These are phyloP conservation scores for Yamadazyma kitorensis DNA, from an alignment of 805 yeast species.

Conservation along the genomic window DNA sequence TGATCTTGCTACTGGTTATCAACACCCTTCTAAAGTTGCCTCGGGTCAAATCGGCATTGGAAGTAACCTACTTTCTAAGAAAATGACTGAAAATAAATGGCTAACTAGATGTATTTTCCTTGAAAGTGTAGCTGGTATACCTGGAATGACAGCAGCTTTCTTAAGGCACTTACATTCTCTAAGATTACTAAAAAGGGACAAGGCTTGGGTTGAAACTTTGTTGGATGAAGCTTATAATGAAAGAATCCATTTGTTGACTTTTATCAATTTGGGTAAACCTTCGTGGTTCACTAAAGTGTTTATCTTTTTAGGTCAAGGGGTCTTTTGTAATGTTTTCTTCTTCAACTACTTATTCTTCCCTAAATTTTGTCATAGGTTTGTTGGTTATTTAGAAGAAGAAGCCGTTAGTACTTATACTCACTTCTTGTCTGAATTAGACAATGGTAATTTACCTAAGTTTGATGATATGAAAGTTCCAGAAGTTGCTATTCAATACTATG, in stretches of 20 bases:
- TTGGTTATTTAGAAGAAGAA: slow-evolving; percentile 76
- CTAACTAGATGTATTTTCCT: slow-evolving; percentile 58
- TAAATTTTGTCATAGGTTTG: slow-evolving; percentile 67
- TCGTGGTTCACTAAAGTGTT: slow-evolving; percentile 52
- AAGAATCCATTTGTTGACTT: slow-evolving; percentile 72
- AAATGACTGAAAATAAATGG: slow-evolving; percentile 66
- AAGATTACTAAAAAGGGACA: slow-evolving; percentile 59
- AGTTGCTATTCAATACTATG: slow-evolving; percentile 65
- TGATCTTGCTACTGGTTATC: slow-evolving; percentile 64
- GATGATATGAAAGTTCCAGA: slow-evolving; percentile 47
- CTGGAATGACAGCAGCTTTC: slow-evolving; percentile 75
- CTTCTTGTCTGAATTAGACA: slow-evolving; percentile 50
- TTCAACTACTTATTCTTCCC: slow-evolving; percentile 57
- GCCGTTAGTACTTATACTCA: slow-evolving; percentile 70
- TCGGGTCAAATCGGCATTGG: slow-evolving; percentile 35
- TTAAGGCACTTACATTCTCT: slow-evolving; percentile 65
- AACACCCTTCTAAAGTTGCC: slow-evolving; percentile 43
- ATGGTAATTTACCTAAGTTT: slow-evolving; percentile 49
- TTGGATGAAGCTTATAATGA: slow-evolving; percentile 77
- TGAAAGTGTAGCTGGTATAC: slow-evolving; percentile 77
- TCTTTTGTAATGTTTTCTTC: slow-evolving; percentile 66
- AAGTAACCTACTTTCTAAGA: slow-evolving; percentile 19
- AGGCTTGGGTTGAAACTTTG: slow-evolving; percentile 73
- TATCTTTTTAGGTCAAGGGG: slow-evolving; percentile 65
- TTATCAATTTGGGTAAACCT: slow-evolving; percentile 63